phyloP scores from a whole-genome alignment of 75 land plant species.

The Isoetes taiwanensis region DNA sequence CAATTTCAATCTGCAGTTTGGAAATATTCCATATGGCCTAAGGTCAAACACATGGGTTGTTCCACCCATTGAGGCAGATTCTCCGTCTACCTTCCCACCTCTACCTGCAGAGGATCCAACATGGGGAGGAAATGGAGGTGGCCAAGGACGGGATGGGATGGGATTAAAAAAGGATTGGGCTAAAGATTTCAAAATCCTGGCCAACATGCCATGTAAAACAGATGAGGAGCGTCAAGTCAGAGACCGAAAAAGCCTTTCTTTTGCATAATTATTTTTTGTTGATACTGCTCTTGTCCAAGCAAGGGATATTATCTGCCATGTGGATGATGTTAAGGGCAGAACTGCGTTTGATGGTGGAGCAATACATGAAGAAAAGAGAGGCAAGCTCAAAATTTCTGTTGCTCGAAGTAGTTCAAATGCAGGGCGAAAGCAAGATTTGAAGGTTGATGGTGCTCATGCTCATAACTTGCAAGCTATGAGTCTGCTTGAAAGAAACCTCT shows the following conservation, averaged over 20 bases:
- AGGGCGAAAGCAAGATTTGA: slow-evolving; percentile 52
- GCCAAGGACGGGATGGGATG: slow-evolving; percentile 53
- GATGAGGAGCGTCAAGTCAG: slow-evolving; percentile 76
- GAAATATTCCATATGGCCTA: slow-evolving; percentile 79
- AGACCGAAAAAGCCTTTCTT: slow-evolving; percentile 68
- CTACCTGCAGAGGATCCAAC: slow-evolving; percentile 69
- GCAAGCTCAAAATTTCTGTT: slow-evolving; percentile 41
- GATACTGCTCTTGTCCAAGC: slow-evolving; percentile 75
- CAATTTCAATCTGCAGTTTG: slow-evolving; percentile 47
- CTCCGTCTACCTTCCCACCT: slow-evolving; percentile 47
- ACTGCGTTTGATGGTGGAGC: slow-evolving; percentile 6
- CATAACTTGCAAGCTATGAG: slow-evolving; percentile 19
- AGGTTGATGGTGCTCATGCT: slow-evolving; percentile 45
- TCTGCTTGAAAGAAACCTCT: slow-evolving; percentile 43
- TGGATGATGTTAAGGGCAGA: slow-evolving; percentile 7
- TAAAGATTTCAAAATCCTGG: slow-evolving; percentile 41
- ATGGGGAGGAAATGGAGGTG: slow-evolving; percentile 89
- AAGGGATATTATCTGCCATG: slow-evolving; percentile 23
- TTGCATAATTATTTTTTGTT: slow-evolving; percentile 68
- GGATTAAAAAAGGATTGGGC: slow-evolving; percentile 48
- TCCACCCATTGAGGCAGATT: slow-evolving; percentile 59
- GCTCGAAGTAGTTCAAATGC: slow-evolving; percentile 49
- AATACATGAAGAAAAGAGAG: slow-evolving; percentile 36
- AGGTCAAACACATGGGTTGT: slow-evolving; percentile 91
- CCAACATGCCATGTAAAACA: slow-evolving; percentile 79